Conservation (phyloP, 805 yeast genomes). For the Wickerhamomyces hampshirensis region DNA sequence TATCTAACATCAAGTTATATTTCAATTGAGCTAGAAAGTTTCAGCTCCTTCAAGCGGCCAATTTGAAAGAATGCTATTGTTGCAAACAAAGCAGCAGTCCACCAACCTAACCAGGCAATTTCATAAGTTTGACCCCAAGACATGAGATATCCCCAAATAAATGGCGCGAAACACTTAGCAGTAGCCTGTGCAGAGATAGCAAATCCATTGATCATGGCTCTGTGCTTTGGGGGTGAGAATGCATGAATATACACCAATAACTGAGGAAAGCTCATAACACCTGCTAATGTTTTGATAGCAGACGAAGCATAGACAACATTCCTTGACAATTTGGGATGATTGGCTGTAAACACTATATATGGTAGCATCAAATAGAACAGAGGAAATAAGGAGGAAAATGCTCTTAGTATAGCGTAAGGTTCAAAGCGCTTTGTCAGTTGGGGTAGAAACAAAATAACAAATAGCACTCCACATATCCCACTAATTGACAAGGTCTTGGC, state of each 20-base stretch:
- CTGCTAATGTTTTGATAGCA: constrained; percentile 5
- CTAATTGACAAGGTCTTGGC: constrained; percentile 46
- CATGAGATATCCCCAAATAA: constrained; percentile 15
- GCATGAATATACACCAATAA: constrained; percentile 13
- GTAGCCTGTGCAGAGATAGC: constrained; percentile 9
- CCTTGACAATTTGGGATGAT: constrained; percentile 5
- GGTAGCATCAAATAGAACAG: constrained; percentile 14
- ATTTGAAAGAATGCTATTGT: background rate
- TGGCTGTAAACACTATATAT: constrained; percentile 15
- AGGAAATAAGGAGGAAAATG: constrained; percentile 14
- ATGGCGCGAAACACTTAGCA: constrained; percentile 14
- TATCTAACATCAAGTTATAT: no score
- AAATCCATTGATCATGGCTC: constrained; percentile 14
- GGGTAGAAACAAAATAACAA: constrained; percentile 31
- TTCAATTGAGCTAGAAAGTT: no score
- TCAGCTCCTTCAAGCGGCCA: background rate
- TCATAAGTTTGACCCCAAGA: constrained; percentile 14
- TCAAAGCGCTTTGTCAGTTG: constrained; percentile 21
- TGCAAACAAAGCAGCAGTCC: constrained; percentile 5
- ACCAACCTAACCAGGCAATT: constrained; percentile 18
- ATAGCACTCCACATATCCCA: constrained; percentile 45
- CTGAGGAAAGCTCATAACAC: constrained; percentile 11
- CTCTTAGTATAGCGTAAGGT: constrained; percentile 15
- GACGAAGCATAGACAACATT: constrained; percentile 6
- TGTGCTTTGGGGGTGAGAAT: constrained; percentile 13